Conservation (phyloP, 164 flowering plant genomes). For the Tetracentron sinense region DNA sequence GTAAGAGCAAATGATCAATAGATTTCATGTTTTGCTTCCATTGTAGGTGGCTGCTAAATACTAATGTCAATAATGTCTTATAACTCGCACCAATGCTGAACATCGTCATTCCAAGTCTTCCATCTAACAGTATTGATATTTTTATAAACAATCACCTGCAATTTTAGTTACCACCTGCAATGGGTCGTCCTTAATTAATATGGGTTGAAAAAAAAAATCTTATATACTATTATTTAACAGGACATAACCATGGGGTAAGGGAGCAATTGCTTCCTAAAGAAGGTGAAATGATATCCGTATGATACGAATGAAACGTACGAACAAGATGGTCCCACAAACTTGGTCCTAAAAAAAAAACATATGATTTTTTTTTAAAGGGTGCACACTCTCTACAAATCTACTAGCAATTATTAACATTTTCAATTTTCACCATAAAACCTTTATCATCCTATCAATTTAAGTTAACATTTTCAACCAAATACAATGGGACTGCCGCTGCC, state of each 20-base stretch:
- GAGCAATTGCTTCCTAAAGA: too few species aligned
- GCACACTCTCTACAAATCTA: too few species aligned
- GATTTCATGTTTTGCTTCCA: too few species aligned
- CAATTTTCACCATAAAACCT: constrained; percentile 63
- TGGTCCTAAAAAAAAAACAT: too few species aligned
- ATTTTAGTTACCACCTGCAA: constrained; percentile 56
- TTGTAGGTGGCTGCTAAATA: too few species aligned
- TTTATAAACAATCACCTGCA: constrained; percentile 50
- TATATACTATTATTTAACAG: background rate
- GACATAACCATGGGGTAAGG: too few species aligned
- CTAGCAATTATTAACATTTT: constrained; percentile 54
- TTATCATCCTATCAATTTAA: constrained; percentile 51
- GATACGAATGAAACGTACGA: too few species aligned
- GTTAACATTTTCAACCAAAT: too few species aligned
- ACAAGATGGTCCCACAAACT: too few species aligned
- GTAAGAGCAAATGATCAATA: too few species aligned
- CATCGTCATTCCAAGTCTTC: constrained; percentile 93
- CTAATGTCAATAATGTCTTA: background rate
- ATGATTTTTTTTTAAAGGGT: too few species aligned
- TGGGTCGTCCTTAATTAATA: background rate
- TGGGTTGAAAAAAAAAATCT: background rate
- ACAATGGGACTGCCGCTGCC: constrained; percentile 63
- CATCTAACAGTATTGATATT: constrained; percentile 57
- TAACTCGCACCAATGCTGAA: constrained; percentile 76
- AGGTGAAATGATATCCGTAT: too few species aligned